Base-by-base conservation (phyloP, 345 rosid species). In the Eucalyptus cloeziana region DNA sequence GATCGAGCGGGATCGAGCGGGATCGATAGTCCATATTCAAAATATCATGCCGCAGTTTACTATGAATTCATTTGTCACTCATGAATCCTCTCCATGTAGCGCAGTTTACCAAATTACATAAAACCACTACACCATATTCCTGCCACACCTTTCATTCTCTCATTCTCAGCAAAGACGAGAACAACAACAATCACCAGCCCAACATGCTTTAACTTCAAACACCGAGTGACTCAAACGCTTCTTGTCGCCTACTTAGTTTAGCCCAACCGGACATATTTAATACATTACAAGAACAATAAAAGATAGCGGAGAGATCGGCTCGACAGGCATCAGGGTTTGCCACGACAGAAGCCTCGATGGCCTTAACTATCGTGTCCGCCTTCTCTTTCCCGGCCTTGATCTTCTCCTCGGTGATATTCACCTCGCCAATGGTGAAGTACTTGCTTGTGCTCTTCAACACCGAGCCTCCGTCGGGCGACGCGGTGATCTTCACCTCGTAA, bases 271-370 rank as follows among this genome's bases (percentile, higher is more conserved):
- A 71, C 45, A 71, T 9, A 71, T 33, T 33, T 71, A 5, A 33
- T 25, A 33, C 81, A 5, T 24, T 9, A 71, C 44, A 0, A 19
- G 81, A 33, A 71, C 44, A 10, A 19, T 5, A 37, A 24, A 19
- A 37, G 81, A 37, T 71, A 10, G 81, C 13, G 80, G 33, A 9
- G 81, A 10, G 44, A 71, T 71, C 12, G 13, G 6, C 37, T 43
- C 40, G n/a, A 30, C 40, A 91, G 13, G 90, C 91, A 43, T 90
- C 86, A 52, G 94, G 93, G 76, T 93, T 89, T 10, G 93, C 90
- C 40, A 91, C 9, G 67, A 93, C 86, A 85, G 91, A 86, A 16
- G 90, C 91, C 91, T 93, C 93, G 27, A 93, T 43, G 80, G 91
- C 92, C 90, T 93, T 91, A 88, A 90, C 87, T 52, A 91, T 30